A percentile compares a stretch with the other conserved stretches of the same genome.
phyloP scores from a whole-genome alignment of 768 basidiomycete species.

The Lentinula boryana region DNA sequence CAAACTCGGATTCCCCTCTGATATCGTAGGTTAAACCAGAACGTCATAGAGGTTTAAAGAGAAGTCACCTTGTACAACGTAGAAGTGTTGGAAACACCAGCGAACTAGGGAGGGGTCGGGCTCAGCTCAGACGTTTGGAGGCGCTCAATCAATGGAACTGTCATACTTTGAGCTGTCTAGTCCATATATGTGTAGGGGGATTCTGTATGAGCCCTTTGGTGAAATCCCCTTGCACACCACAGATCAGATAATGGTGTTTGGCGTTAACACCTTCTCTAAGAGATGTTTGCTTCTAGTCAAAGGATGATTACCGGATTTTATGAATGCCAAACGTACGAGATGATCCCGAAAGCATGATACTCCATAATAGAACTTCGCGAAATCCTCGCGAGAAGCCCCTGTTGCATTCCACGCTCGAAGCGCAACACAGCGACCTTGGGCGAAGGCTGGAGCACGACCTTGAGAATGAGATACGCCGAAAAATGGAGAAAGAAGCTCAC shows the following conservation, averaged over 20 bases:
- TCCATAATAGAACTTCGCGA: constrained; percentile 73
- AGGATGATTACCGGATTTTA: not conserved
- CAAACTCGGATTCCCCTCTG: constrained; percentile 75
- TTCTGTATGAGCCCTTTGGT: constrained; percentile 67
- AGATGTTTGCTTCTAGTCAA: not conserved
- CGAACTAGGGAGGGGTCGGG: constrained; percentile 39
- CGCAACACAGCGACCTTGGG: constrained; percentile 76
- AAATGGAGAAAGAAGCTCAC: constrained; percentile 32
- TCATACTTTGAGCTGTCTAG: constrained; percentile 69
- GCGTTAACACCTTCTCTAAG: constrained; percentile 64
- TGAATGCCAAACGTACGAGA: constrained; percentile 49
- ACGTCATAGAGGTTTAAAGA: not conserved
- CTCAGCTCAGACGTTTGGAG: not conserved
- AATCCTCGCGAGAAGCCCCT: constrained; percentile 73
- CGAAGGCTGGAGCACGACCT: constrained; percentile 48
- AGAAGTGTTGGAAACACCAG: constrained; percentile 78
- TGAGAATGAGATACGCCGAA: not conserved
- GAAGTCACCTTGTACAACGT: constrained; percentile 46
- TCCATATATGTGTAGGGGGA: constrained; percentile 72
- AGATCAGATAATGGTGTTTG: constrained; percentile 77
- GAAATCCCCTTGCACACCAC: constrained; percentile 83
- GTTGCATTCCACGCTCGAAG: constrained; percentile 83
- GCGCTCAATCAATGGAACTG: not conserved
- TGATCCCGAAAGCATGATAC: constrained; percentile 82
- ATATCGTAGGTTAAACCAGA: not conserved